Evolutionary conservation across 148 eudicot species (phyloP).

Genomic region (Heliosperma pusillum): DNA sequence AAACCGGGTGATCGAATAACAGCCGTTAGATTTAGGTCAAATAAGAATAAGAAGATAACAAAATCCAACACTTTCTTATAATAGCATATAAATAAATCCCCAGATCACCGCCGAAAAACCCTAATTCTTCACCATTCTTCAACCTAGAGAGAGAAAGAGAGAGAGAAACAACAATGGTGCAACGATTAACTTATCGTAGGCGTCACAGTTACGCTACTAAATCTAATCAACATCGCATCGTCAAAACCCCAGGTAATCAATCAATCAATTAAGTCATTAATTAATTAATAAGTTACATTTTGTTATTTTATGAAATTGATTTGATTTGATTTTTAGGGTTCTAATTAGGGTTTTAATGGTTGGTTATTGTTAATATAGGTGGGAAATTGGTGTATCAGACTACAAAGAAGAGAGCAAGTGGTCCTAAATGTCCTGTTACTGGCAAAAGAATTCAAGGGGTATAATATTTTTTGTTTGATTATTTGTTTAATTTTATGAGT

Average conservation of each 20-base stretch:
- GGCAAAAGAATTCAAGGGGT: conserved; percentile 90
- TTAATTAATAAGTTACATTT: not conserved
- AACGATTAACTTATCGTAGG: conserved; percentile 49
- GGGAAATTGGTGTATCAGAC: conserved; percentile 58
- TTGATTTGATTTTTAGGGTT: not conserved
- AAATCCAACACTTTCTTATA: conserved; percentile 2
- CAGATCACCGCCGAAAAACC: conserved; percentile 2
- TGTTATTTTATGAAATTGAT: not conserved
- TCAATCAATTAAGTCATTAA: not conserved
- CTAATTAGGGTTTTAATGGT: not conserved
- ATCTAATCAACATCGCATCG: conserved; percentile 57
- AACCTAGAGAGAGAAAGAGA: not conserved
- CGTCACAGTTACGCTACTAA: conserved; percentile 69
- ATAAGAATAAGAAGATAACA: not conserved
- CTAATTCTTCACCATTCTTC: conserved; percentile 14
- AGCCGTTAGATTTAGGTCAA: conserved; percentile 36
- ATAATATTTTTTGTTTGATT: not conserved
- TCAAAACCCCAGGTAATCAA: conserved; percentile 59
- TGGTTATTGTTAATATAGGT: conserved; percentile 32
- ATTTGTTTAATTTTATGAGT: too few relatives aligned
- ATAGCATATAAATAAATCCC: not conserved
- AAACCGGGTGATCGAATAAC: not conserved
- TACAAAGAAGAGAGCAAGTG: conserved; percentile 71
- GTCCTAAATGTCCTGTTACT: conserved; percentile 73
- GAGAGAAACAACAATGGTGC: conserved; percentile 37